These are phyloP conservation scores for Limonomyces culmigenus DNA, from an alignment of 1,284 basidiomycete species.

Conservation along the genomic window DNA sequence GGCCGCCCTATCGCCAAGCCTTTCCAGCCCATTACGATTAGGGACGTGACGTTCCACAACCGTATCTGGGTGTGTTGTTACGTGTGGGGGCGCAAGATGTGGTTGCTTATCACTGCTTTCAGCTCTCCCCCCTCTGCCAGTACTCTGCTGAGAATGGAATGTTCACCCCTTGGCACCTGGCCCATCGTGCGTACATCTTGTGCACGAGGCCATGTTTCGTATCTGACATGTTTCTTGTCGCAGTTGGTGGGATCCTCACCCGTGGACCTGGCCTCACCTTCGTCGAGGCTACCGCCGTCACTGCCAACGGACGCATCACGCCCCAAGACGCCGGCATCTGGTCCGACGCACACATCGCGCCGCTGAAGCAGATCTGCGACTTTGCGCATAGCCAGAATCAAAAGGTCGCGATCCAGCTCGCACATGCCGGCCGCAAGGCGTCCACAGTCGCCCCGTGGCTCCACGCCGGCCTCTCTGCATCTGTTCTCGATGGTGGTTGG, in stretches of 20 bases:
- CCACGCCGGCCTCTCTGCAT: constrained; percentile 17
- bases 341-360: constrained; percentile 50
- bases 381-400: constrained; percentile 47
- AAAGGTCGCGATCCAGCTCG: constrained; percentile 59
- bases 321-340: constrained; percentile 60
- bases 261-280: constrained; percentile 42
- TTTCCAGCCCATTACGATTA: constrained; percentile 48
- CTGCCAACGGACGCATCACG: constrained; percentile 65
- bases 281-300: constrained; percentile 54
- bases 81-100: background rate
- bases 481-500: constrained; percentile 40
- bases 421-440: constrained; percentile 65
- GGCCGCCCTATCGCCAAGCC: constrained; percentile 31
- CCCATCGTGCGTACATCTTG: constrained; percentile 31
- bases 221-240: background rate
- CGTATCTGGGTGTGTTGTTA: constrained; percentile 30
- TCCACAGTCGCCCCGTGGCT: constrained; percentile 48
- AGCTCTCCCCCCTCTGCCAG: constrained; percentile 52
- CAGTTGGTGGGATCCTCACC: constrained; percentile 26
- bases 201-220: too few relatives aligned
- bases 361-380: constrained; percentile 46
- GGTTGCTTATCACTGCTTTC: background rate
- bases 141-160: constrained; percentile 55
- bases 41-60: constrained; percentile 49
- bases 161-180: constrained; percentile 60